Conservation (phyloP, 257 asterid genomes). For the Primulina eburnea region DNA sequence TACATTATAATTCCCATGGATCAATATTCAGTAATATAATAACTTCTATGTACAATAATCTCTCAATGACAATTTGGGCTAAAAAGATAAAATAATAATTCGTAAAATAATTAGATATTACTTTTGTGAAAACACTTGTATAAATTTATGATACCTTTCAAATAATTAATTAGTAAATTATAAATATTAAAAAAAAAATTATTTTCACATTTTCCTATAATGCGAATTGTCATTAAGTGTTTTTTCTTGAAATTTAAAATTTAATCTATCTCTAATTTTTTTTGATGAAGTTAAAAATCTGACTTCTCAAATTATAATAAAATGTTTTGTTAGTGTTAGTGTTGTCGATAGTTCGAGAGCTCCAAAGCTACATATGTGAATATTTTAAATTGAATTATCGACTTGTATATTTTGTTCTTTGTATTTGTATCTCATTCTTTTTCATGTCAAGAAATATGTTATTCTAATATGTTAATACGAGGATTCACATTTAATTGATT, state of each 20-base stretch:
- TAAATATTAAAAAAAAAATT: too few relatives aligned
- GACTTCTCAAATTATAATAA: background rate
- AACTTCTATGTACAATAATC: too few relatives aligned
- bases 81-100: background rate
- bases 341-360: background rate
- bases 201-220: background rate
- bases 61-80: background rate
- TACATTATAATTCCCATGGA: background rate
- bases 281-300: background rate
- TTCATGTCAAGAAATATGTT: background rate
- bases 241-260: background rate
- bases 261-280: background rate
- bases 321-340: background rate
- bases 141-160: too few relatives aligned
- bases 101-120: too few relatives aligned
- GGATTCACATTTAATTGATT: background rate
- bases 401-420: conserved; percentile 7
- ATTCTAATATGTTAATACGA: background rate
- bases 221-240: too few relatives aligned
- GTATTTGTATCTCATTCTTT: conserved; percentile 1
- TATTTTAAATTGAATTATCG: too few relatives aligned
- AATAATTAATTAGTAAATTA: too few relatives aligned
- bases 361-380: background rate
- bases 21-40: too few relatives aligned
- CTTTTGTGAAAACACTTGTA: background rate